These are phyloP conservation scores for Lolium perenne DNA, from an alignment of 176 grass and related monocot genomes.

Conservation along the genomic window DNA sequence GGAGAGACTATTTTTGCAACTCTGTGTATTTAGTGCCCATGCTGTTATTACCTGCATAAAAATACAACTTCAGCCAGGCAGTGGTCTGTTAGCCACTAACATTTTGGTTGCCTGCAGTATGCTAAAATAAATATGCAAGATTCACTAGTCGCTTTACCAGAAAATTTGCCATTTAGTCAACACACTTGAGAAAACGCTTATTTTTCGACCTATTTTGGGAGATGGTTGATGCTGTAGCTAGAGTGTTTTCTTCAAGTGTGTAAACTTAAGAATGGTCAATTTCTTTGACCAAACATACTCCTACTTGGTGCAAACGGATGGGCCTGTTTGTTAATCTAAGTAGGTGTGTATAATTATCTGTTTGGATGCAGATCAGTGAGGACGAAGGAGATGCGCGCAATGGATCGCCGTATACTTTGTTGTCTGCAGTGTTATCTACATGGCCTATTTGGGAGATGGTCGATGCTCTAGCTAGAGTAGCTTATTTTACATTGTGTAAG, in stretches of 20 bases:
- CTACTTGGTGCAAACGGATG: not conserved
- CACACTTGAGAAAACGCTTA: not conserved
- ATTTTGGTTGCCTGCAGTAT: too few relatives aligned
- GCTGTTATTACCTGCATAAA: not conserved
- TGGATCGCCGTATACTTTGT: too few relatives aligned
- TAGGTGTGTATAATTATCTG: not conserved
- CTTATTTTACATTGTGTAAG: not conserved
- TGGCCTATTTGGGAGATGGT: not conserved
- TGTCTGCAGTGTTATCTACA: not conserved
- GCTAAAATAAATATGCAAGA: not conserved
- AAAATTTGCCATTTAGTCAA: not conserved
- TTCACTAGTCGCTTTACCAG: slow-evolving; percentile 28
- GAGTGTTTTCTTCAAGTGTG: not conserved
- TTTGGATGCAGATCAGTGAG: not conserved
- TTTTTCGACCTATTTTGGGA: not conserved
- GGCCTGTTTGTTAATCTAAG: not conserved
- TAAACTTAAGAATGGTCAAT: slow-evolving; percentile 26
- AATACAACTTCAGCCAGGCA: not conserved
- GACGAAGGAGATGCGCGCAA: not conserved
- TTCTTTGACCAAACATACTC: not conserved
- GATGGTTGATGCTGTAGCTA: not conserved
- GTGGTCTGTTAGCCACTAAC: too few relatives aligned
- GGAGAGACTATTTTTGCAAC: not conserved
- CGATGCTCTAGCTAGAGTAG: slow-evolving; percentile 1
- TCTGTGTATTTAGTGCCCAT: not conserved